Conservation (phyloP, 306 rosid genomes). For the Ormosia emarginata region DNA sequence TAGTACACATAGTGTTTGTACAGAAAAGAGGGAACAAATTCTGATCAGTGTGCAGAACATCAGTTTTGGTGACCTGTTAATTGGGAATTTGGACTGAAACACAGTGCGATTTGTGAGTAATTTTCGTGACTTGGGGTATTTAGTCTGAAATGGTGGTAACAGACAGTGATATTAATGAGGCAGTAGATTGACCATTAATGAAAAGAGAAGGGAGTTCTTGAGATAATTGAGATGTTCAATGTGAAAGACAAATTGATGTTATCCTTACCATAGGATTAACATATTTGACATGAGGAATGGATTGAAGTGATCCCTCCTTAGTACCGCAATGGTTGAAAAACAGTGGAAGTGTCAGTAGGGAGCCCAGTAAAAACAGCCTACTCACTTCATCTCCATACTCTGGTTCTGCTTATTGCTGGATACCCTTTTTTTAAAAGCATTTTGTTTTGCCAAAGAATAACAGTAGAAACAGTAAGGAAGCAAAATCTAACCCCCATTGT, state of each 20-base stretch:
- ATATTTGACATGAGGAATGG: slow-evolving; percentile 30
- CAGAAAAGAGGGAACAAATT: not conserved
- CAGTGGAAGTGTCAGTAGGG: slow-evolving; percentile 23
- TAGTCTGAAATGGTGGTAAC: too few species aligned
- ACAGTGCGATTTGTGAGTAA: not conserved
- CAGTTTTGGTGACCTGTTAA: not conserved
- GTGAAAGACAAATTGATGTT: not conserved
- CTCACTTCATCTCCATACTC: slow-evolving; percentile 8
- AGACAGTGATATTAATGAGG: too few species aligned
- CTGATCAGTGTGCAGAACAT: not conserved
- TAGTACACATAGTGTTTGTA: not conserved
- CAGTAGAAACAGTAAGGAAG: not conserved
- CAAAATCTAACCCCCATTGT: not conserved
- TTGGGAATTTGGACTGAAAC: slow-evolving; percentile 13
- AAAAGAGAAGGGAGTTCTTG: not conserved
- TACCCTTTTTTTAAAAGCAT: not conserved
- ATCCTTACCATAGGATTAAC: not conserved
- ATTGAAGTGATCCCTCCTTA: slow-evolving; percentile 19
- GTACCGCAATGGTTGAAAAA: slow-evolving; percentile 40
- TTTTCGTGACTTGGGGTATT: not conserved
- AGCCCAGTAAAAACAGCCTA: slow-evolving; percentile 21
- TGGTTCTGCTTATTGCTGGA: not conserved
- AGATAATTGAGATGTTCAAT: not conserved
- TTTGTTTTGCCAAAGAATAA: not conserved
- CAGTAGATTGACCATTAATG: too few species aligned